Evolutionary conservation across 768 basidiomycete species (phyloP), one percentile per base, ranked within the genome.

Genomic region (Trametes sanguinea): DNA sequence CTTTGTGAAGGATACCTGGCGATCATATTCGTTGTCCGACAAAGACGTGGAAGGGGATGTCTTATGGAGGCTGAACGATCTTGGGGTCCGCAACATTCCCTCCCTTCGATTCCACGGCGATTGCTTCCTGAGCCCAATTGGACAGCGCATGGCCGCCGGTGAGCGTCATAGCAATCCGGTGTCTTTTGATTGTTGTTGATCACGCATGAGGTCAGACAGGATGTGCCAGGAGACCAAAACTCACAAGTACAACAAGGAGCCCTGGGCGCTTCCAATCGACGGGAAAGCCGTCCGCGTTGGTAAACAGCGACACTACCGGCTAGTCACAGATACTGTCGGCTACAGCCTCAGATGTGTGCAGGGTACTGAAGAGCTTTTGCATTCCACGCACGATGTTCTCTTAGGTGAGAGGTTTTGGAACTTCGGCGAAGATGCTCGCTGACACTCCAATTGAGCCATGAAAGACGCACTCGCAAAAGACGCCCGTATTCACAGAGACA

Each of bases 1-100:
- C 0, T 64, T 60, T 52, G n/a, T 64, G 16, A 64, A 64, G 42
- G 62, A 64, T 14, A 60, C 57, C 2, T 64, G 62, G 62, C 51
- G 53, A 22, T 22, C 22, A 22, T 22, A 22, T 1, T 4, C 35
- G 16, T 6, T 27, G 5, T 29, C 27, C 2, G 27, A 13, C n/a
- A 29, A 22, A 11, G 43, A 17, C 5, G 14, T 33, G 2, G 62
- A 64, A 45, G 57, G 62, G 2, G 57, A 55, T 17, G 16, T 55
- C 2, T 16, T 64, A 3, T 11, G 4, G 3, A 16, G 33, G 2
- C 47, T 64, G 13, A 37, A 55, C 47, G 10, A 44, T 1, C 6
- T 50, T 4, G 57, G 42, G 0, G 53, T 64, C 13, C 51, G 54
- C 14, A 50, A 64, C 32, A 40, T 64, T 4, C 57, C 62, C 0